Base-by-base conservation (phyloP, 2,329 filamentous ascomycete genomes). In the Tolypocladium sp. region DNA sequence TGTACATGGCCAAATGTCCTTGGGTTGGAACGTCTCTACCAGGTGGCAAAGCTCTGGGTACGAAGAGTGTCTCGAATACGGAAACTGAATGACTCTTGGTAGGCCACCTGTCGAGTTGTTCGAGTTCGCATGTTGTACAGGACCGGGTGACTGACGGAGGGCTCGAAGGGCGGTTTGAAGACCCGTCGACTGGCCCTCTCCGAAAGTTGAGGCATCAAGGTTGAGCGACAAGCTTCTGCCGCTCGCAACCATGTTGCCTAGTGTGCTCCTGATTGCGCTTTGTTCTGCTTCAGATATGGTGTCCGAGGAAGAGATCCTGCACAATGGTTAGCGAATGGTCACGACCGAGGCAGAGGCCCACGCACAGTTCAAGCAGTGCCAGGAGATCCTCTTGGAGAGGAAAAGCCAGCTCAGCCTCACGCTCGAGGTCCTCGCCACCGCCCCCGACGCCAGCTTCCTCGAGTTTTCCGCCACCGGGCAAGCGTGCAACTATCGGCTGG, bases 1-100 rank as follows among this genome's bases (percentile, higher is more conserved):
- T 0, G 91, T 96, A 68, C 92, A 96, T 0, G 92, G 91, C 77
- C 88, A 89, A 2, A 97, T 77, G 65, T 97, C 91, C 53, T 75
- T 83, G 0, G 92, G 92, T 35, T 76, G 82, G 65, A 97, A 89
- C 0, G 79, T 77, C 3, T 77, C 70, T 1, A 96, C 78, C 1
- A 97, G 75, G 57, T 85, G 74, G 63, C 90, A 88, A 3, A 96
- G 80, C 69, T 97, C 93, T 0, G 79, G 76, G 61, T 94, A 93
- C 0, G 91, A 96, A 0, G 93, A 95, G 71, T 97, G 93, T 1
- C 93, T 83, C 0, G 93, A 93, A 68, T 92, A 97, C 0, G 92
- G 90, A 64, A 96, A 97, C 0, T 70, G 74, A 3, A 87, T 82
- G 0, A 67, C 67, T 15, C 65, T 74, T 0, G 79, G 74, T 2